phyloP scores from a whole-genome alignment of 2,329 filamentous ascomycete genomes.

The Colletotrichum sp. region DNA sequence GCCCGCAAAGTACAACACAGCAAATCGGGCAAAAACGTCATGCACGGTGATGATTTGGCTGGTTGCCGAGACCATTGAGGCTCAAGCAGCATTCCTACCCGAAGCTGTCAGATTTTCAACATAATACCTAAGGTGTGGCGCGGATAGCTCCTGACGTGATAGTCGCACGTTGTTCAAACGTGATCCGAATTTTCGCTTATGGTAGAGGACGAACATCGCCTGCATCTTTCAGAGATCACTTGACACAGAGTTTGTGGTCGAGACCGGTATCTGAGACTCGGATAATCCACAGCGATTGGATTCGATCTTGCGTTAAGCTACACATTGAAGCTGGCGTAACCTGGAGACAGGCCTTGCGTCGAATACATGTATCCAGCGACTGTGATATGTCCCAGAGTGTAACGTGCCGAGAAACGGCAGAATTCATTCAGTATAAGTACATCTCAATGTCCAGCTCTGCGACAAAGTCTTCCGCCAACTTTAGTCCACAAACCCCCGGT shows the following conservation, averaged over 20 bases:
- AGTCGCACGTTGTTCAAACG: rapidly evolving
- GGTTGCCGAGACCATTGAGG: not conserved
- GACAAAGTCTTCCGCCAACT: not conserved
- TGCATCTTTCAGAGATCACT: not conserved
- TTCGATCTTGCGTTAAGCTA: rapidly evolving
- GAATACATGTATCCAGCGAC: not conserved
- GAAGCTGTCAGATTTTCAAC: not conserved
- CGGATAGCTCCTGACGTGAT: not conserved
- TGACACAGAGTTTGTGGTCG: not conserved
- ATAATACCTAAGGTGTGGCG: not conserved
- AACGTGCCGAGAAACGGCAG: rapidly evolving
- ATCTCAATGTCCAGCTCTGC: not conserved
- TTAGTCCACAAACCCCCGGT: not conserved
- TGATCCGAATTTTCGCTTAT: not conserved
- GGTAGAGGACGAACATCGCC: not conserved
- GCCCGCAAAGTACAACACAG: not conserved
- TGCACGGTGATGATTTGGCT: not conserved
- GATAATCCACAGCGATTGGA: not conserved
- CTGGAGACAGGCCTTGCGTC: rapidly evolving
- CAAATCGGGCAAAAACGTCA: not conserved
- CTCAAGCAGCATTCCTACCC: not conserved
- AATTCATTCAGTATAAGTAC: not conserved
- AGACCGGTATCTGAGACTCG: not conserved
- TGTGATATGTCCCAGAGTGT: rapidly evolving
- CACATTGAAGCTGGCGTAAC: rapidly evolving